Evolutionary conservation across 1,139 yeast species (phyloP), one percentile per base, ranked within the genome.

Genomic region (Geotrichum fermentans): DNA sequence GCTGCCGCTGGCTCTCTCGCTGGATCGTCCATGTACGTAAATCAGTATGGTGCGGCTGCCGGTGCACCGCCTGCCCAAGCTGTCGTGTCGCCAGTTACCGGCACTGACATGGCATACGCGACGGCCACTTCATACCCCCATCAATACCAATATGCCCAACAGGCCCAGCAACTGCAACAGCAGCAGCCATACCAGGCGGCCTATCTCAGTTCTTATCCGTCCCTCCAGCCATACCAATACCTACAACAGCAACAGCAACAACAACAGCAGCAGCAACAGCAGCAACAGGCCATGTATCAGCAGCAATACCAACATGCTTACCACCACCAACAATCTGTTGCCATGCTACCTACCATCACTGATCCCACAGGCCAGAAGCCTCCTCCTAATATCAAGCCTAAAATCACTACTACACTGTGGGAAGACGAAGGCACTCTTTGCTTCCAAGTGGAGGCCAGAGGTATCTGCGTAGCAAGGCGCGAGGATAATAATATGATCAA

Each of bases 341-440:
- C 54, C 13, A 40, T 51, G 42, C 52, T 51, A 44, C 58, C 52
- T 45, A 51, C 54, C 40, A 56, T 67, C 21, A 69, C 74, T 26
- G 77, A 75, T 40, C 71, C 73, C 6, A 74, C 74, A 3, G 82
- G 82, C n/a, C 82, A 78, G 62, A 67, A 72, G 28, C 80, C 78
- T 50, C 82, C 82, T 4, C 77, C 77, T 21, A 81, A 79, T 16
- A 69, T 83, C 56, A 75, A 88, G 56, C 97, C 96, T 22, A 74
- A 94, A 58, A 94, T 90, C 55, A 87, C 96, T 47, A 89, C 97
- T 21, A 88, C 97, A 8, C 80, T 88, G 81, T 90, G 97, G 97
- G 97, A 90, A 66, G 97, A 90, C 64, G 97, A 90, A 63, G 85
- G 88, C 59, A 90, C 97, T 0, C 69, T 89, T 47, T 92, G 97